Conservation (phyloP, 2,329 filamentous ascomycete genomes). For the Alternaria burnsii region DNA sequence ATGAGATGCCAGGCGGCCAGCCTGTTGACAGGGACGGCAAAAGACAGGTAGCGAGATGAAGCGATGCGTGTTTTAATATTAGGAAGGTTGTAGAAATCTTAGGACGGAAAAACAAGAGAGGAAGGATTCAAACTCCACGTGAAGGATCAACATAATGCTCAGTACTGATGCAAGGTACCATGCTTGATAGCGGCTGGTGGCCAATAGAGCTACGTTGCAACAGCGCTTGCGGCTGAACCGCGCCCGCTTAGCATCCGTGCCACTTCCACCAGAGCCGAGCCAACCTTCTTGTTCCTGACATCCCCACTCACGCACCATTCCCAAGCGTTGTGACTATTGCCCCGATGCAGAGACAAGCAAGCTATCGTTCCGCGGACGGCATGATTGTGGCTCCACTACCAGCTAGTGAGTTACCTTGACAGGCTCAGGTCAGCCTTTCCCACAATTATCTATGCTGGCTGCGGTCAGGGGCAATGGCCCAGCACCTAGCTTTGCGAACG, state of each 20-base stretch:
- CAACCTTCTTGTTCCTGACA: background rate
- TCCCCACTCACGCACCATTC: background rate
- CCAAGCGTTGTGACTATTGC: background rate
- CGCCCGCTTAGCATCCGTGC: background rate
- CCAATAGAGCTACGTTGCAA: background rate
- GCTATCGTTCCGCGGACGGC: background rate
- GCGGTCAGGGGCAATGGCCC: background rate
- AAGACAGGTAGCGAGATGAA: no score
- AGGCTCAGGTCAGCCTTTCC: background rate
- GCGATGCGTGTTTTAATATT: no score
- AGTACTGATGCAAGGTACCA: background rate
- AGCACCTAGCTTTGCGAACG: background rate
- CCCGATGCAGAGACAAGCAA: background rate
- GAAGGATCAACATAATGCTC: background rate
- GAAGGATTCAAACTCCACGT: background rate
- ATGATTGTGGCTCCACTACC: background rate
- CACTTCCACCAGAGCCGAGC: background rate
- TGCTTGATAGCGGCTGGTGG: background rate
- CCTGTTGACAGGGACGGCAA: no score
- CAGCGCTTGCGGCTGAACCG: background rate
- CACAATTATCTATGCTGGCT: background rate
- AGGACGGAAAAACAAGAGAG: no score
- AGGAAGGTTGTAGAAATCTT: no score
- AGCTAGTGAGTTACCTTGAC: background rate
- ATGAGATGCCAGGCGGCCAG: no score